Base-by-base conservation (phyloP, 306 rosid species). In the Begonia masoniana region DNA sequence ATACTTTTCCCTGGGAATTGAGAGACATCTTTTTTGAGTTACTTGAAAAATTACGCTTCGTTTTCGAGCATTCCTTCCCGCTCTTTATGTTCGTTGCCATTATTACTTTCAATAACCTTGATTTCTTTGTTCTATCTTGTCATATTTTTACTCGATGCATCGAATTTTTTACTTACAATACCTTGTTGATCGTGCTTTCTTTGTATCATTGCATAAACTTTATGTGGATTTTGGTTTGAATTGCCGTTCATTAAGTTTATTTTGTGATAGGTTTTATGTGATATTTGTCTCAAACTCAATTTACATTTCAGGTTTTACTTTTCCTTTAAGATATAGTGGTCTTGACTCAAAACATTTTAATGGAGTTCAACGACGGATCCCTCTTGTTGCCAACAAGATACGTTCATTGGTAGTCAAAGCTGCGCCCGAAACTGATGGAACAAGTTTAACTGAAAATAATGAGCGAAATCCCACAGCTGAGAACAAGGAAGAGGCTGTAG, bases 261-360 rank as follows among this genome's bases (percentile, higher is more conserved):
- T 15, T 14, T 8, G 1, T 31, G 39, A 31, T 31, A 4, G 39
- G 5, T 31, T 4, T 31, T 31, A 31, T 7, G 3, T 31, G 8
- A 5, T 31, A 31, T 31, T 68, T 59, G 46, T 54, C 21, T 14
- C 47, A 59, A 47, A 26, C 41, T 26, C 54, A 2, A 9, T 50
- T 36, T 47, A 12, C 7, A 41, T 53, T 59, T 64, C 75, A 83
- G 88, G 51, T 72, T 75, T 76, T 50, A 73, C 73, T 63, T 47
- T 66, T 50, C 76, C 62, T 9, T 45, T 70, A 56, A 77, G 72
- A 54, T 59, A 66, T 61, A 51, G 46, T 19, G 68, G 10, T 39
- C 36, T 54, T 59, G 70, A 53, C 51, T 13, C 69, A 21, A 81
- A 79, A 16, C 46, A 50, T 43, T 67, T 53, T 47, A 70, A 52